phyloP scores from a whole-genome alignment of 1,284 basidiomycete genomes.

The Ceratobasidium sp. region DNA sequence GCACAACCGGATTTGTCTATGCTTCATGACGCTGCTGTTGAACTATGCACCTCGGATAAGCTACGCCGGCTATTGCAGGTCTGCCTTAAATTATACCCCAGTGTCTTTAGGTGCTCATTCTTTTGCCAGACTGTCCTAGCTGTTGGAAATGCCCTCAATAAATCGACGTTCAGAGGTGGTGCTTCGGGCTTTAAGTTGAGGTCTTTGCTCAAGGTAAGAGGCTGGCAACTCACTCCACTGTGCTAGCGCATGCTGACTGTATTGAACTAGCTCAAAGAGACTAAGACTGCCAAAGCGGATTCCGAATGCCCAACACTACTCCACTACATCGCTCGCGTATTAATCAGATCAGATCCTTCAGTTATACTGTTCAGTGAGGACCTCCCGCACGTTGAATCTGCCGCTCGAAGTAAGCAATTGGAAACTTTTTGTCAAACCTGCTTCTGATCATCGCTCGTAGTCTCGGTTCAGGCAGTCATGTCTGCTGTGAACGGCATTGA shows the following conservation, averaged over 20 bases:
- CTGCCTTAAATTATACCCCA: constrained; percentile 42
- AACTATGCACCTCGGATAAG: constrained; percentile 73
- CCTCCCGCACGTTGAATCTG: constrained; percentile 81
- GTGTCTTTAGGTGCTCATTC: background rate
- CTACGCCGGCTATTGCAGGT: constrained; percentile 80
- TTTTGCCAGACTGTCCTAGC: constrained; percentile 68
- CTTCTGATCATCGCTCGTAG: constrained; percentile 55
- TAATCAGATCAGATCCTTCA: constrained; percentile 74
- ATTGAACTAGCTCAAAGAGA: constrained; percentile 76
- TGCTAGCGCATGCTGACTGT: constrained; percentile 21
- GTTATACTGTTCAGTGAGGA: constrained; percentile 83
- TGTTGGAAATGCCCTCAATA: constrained; percentile 86
- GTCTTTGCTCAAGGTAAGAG: constrained; percentile 80
- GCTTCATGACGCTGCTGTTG: constrained; percentile 76
- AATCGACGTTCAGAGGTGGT: constrained; percentile 81
- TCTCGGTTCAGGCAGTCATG: constrained; percentile 72
- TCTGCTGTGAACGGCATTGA: constrained; percentile 69
- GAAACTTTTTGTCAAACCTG: constrained; percentile 19
- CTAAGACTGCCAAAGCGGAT: constrained; percentile 75
- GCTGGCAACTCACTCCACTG: background rate
- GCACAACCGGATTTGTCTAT: constrained; percentile 83
- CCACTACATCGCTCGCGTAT: constrained; percentile 82
- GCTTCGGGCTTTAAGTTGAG: constrained; percentile 87
- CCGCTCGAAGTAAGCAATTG: constrained; percentile 72
- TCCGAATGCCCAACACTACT: constrained; percentile 83